Base-by-base conservation (phyloP, 441 rosid genomes). In the Gossypium trilobum region DNA sequence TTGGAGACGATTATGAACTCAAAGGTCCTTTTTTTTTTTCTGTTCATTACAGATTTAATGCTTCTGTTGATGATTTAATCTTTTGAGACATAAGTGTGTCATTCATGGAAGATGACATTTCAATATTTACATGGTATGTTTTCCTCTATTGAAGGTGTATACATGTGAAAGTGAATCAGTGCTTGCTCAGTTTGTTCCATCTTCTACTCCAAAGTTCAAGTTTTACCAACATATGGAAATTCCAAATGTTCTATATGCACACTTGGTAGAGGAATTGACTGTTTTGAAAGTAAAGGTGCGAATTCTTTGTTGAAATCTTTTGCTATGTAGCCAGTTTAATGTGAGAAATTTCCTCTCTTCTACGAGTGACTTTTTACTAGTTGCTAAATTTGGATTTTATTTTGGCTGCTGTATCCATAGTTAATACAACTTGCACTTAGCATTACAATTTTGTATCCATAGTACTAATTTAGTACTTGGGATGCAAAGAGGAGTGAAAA, bases 1-100 rank as follows among this genome's bases (percentile, higher is more conserved):
- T 91, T 95, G 59, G 99, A 95, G 83, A 83, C 80, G 2, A 60
- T 87, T 31, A 87, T 95, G 97, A 69, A 85, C 77, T 91, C 98
- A 22, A 95, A 95, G 99, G 98, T 95, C 77, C 25, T 23, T 23
- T 23, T 23, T 23, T 42, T 44, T 71, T 52, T 62, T 77, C 74
- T 80, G 60, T 63, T 42, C 61, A 31, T 31, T 5, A 5, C 36
- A 31, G 36, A 31, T 31, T 5, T 31, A 5, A 31, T 14, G 46
- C 46, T 13, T 9, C 7, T 10, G 7, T 25, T 17, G 10, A n/a
- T 62, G 66, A 31, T 31, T 8, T 62, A 23, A 31, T 62, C 25
- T 23, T 16, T 16, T 62, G 23, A 16, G 11, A 31, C 46, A 61
- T 16, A 29, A 61, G 33, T 61, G 22, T 31, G 3, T 7, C 4